Conservation (phyloP, 768 basidiomycete genomes). For the Phanerodontia chrysosporium region DNA sequence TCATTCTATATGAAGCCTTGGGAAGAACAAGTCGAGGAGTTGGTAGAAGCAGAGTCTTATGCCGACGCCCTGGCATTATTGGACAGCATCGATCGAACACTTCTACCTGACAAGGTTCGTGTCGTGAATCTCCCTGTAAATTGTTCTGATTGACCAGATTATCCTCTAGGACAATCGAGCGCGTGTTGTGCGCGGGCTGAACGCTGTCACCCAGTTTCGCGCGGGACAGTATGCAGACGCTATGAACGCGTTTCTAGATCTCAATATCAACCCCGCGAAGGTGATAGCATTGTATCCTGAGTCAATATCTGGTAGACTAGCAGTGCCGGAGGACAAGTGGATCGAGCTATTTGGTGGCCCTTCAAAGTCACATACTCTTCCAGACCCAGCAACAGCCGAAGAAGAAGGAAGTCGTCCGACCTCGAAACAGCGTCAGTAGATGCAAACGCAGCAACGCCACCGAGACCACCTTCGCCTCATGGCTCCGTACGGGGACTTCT, state of each 20-base stretch:
- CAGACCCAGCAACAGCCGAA: constrained; percentile 22
- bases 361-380: constrained; percentile 15
- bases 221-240: constrained; percentile 67
- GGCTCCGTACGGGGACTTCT: constrained; percentile 41
- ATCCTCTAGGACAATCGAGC: constrained; percentile 52
- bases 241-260: constrained; percentile 81
- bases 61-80: constrained; percentile 77
- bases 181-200: constrained; percentile 61
- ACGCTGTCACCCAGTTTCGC: constrained; percentile 77
- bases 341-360: constrained; percentile 83
- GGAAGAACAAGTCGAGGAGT: constrained; percentile 81
- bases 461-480: constrained; percentile 18
- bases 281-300: constrained; percentile 88
- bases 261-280: constrained; percentile 91
- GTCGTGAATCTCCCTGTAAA: background rate
- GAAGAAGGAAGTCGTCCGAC: background rate
- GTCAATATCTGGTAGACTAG: constrained; percentile 72
- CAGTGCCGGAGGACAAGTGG: constrained; percentile 67
- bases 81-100: constrained; percentile 57
- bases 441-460: constrained; percentile 4
- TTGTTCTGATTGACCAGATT: constrained; percentile 5
- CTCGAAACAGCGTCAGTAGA: background rate
- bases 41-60: constrained; percentile 65
- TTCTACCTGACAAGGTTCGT: constrained; percentile 61
- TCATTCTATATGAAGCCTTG: constrained; percentile 65